Base-by-base conservation (phyloP, 1,284 basidiomycete genomes). In the Ustilago sp. region DNA sequence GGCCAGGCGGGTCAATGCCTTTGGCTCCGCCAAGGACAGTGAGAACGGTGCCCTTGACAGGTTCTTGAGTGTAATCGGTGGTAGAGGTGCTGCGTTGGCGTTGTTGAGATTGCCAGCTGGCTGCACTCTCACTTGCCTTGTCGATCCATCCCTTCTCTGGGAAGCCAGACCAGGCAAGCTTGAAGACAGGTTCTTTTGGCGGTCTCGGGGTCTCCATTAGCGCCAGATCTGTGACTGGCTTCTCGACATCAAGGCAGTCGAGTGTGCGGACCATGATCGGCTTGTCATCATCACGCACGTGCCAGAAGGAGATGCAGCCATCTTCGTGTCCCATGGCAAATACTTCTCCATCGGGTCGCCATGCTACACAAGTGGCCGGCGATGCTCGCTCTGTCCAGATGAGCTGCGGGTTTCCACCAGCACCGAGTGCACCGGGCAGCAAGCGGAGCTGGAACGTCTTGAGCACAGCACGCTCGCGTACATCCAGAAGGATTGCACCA, bases 231-330 rank as follows among this genome's bases (percentile, higher is more conserved):
- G 57, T 52, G n/a, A 68, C 59, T 1, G 80, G 80, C 45, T 68
- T 80, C 19, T 85, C 81, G 6, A 84, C 69, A 50, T 85, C 83
- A 28, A 80, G 55, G 17, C 61, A 31, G 12, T 81, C 80, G 13
- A 85, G 72, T 17, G 81, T 80, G 58, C 93, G 89, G 8, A 94
- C 93, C 76, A 92, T 88, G 34, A 97, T 87, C 0, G 94, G 94
- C 68, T 91, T 90, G 73, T 93, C 91, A 77, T 92, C 90, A 73
- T 96, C 93, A 51, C 92, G 91, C 5, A 92, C 88, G 1, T 92
- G 91, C 93, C 94, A 96, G 85, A 96, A 94, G 4, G 92, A 90
- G 53, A 98, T 89, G 56, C 90, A 92, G 9, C 94, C 94, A 85
- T 98, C 94, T n/a, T 90, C 89, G 84, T 96, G 90, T 1, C 93